These are phyloP conservation scores for Ceriops decandra DNA, from an alignment of 345 rosid species.

Conservation along the genomic window DNA sequence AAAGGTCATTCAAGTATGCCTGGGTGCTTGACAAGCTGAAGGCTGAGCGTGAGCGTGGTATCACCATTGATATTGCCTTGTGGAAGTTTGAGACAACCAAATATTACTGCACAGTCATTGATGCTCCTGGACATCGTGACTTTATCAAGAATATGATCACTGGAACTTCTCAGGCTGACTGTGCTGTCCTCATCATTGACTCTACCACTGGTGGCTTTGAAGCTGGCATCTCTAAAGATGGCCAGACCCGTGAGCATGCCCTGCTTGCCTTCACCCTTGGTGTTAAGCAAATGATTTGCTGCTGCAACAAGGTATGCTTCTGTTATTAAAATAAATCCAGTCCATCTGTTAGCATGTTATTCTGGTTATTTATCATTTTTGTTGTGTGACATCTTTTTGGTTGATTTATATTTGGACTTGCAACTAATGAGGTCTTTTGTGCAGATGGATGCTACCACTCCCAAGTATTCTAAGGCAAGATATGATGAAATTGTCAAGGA, in stretches of 20 bases:
- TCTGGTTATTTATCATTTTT: background rate
- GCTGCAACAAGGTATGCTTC: slow-evolving; percentile 5
- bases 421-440: background rate
- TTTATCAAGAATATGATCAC: slow-evolving; percentile 1
- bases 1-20: slow-evolving; percentile 83
- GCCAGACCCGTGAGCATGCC: background rate
- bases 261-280: slow-evolving; percentile 6
- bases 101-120: slow-evolving; percentile 54
- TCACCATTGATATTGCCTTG: slow-evolving; percentile 69
- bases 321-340: background rate
- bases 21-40: slow-evolving; percentile 86
- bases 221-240: slow-evolving; percentile 4
- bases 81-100: slow-evolving; percentile 82
- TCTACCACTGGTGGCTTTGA: slow-evolving; percentile 11
- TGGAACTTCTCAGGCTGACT: background rate
- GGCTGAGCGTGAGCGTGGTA: slow-evolving; percentile 82
- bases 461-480: slow-evolving; percentile 20
- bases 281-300: slow-evolving; percentile 10
- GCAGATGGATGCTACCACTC: slow-evolving; percentile 21
- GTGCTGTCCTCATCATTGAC: slow-evolving; percentile 7
- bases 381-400: background rate
- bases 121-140: slow-evolving; percentile 4
- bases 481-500: slow-evolving; percentile 20
- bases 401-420: background rate
- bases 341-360: no score